Conservation (phyloP, 2,329 filamentous ascomycete genomes). For the Colletotrichum sp. region DNA sequence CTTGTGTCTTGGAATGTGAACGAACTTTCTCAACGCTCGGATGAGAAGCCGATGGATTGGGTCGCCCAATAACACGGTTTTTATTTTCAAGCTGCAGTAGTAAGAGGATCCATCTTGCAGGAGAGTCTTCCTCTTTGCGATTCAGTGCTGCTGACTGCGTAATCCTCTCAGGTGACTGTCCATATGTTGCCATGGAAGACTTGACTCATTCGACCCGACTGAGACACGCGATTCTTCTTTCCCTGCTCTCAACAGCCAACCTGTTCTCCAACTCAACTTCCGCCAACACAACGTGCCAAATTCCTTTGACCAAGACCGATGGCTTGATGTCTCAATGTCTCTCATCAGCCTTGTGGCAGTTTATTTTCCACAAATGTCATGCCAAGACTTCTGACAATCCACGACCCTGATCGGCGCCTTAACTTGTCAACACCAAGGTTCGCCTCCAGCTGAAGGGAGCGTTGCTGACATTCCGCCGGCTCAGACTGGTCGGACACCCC, state of each 20-base stretch:
- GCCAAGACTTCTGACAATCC: slow-evolving; percentile 7
- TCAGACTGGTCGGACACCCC: not conserved
- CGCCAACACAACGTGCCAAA: not conserved
- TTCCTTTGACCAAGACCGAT: not conserved
- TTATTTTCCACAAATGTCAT: not conserved
- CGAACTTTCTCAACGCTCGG: not conserved
- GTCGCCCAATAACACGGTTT: not conserved
- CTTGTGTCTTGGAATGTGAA: not conserved
- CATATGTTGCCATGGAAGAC: not conserved
- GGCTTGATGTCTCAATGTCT: not conserved
- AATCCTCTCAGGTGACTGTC: not conserved
- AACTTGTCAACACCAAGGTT: not conserved
- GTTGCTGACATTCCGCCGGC: not conserved
- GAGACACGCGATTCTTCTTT: not conserved
- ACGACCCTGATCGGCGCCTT: not conserved
- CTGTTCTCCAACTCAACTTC: not conserved
- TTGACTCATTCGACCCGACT: not conserved
- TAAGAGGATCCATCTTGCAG: not conserved
- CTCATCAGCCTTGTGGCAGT: not conserved
- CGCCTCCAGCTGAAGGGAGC: not conserved
- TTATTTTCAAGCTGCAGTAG: not conserved
- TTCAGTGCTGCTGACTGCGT: not conserved
- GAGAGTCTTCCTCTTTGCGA: not conserved
- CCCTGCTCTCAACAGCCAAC: not conserved
- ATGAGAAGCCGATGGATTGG: not conserved